Evolutionary conservation across 306 rosid genomes (phyloP).

Genomic region (Adenanthera pavonina): DNA sequence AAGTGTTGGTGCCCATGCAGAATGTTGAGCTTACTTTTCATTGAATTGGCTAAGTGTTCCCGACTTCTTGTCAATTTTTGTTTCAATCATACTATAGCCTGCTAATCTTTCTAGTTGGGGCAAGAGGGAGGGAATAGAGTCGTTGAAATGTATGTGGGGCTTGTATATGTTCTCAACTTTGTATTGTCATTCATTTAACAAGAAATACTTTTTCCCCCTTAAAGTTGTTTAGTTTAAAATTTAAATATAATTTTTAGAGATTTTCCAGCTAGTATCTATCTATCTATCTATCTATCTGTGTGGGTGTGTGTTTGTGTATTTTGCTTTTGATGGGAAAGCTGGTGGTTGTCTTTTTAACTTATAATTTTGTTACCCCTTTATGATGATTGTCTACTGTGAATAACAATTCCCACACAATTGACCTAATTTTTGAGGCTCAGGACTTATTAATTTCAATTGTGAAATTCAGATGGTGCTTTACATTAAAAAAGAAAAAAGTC

Average conservation of each 20-base stretch:
- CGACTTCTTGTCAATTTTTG: not conserved
- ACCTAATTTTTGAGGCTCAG: not conserved
- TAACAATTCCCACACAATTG: not conserved
- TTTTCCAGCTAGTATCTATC: not conserved
- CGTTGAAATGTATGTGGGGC: not conserved
- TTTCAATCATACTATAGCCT: not conserved
- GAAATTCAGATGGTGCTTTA: constrained; percentile 4
- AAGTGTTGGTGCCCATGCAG: not conserved
- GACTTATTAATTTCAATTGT: not conserved
- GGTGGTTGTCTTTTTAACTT: not conserved
- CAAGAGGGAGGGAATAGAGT: not conserved
- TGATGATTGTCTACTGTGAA: not conserved
- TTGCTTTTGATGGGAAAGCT: not conserved
- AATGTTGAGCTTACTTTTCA: not conserved
- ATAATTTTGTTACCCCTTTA: not conserved
- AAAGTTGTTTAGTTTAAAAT: not conserved
- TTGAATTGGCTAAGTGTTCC: constrained; percentile 15
- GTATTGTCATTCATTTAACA: not conserved
- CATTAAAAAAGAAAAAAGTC: not conserved
- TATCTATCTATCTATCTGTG: too few relatives aligned
- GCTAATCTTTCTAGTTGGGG: not conserved
- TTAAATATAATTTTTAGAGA: not conserved
- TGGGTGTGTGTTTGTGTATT: too few relatives aligned
- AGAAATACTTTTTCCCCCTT: not conserved
- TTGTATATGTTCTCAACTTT: not conserved